Evolutionary conservation across 192 early-diverging fungal species (phyloP), one percentile per base, ranked within the genome.

Genomic region (Fimicolochytrium jonesii): DNA sequence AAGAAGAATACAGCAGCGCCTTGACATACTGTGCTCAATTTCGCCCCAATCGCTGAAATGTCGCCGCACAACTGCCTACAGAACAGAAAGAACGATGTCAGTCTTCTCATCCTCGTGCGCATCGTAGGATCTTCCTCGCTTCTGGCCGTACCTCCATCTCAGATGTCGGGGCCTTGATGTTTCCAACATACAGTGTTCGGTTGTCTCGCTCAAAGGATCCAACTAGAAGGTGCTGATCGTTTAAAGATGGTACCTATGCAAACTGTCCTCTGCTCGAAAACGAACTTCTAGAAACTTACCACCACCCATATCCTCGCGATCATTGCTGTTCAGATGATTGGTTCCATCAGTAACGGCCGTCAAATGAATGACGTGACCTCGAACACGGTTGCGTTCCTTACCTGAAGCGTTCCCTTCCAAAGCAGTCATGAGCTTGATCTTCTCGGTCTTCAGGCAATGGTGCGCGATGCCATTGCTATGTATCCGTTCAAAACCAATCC

Each of bases 21-120:
- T n/a, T n/a, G n/a, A 64, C 73, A 42, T 76, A 89, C 87, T 62
- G 58, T 81, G 72, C 59, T 90, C 90, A 36, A 93, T 79, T 43
- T 87, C 85, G 11, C 90, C 90, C 83, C 86, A 93, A 43, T 78
- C 75, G 6, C 60, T 61, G 68, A 92, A 92, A 64, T 92, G 88
- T 31, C 78, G 73, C 34, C 75, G 61, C 0, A 90, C 76, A 15
- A 74, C 69, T 28, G 45, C 67, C 71, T 83, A 53, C 9, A 41
- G 36, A n/a, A 7, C n/a, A 43, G 31, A 23, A 35, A 5, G 41
- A 56, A 34, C 37, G 20, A 15, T 23, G 25, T 47, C 7, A 59
- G 56, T n/a, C n/a, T n/a, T n/a, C n/a, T n/a, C n/a, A n/a, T n/a
- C n/a, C n/a, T n/a, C n/a, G n/a, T n/a, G n/a, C n/a, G n/a, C n/a